Evolutionary conservation across 1,284 basidiomycete species (phyloP), one percentile per base, ranked within the genome.

Genomic region (Entoloma clypeatum): DNA sequence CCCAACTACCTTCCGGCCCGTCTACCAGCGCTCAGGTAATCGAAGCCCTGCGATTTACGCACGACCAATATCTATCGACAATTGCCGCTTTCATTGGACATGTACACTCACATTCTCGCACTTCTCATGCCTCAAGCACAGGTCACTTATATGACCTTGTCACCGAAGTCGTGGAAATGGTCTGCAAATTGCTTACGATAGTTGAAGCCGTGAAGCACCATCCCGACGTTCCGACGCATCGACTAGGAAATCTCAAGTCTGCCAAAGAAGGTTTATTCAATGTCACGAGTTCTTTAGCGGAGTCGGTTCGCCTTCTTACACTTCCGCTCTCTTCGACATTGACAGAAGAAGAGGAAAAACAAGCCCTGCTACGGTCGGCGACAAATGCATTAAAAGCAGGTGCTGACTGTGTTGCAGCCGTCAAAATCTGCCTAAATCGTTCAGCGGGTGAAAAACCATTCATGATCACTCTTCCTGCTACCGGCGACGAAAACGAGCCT

Each of bases 41-140:
- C 61, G 81, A 84, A 39, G 75, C 78, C 4, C 69, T 91, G 19
- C 79, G 83, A 14, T 63, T 72, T 39, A 88, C 89, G 7, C 91
- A 95, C 60, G 92, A 95, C 56, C 81, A 87, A 45, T 86, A 96
- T 50, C 71, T 97, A 5, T 95, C 92, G 4, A 89, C 91, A 11
- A 92, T 97, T 54, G 94, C 95, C 8, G 93, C 93, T 2, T 94
- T 99, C 62, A 95, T 99, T 55, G 94, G 94, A 1, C 93, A 97
- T 57, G 88, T 92, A 1, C 94, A 99, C 58, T 90, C 89, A 10
- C 91, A 98, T 68, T 86, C 89, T 13, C 81, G 88, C 39, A 72
- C 79, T 17, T 88, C 88, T 13, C 92, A 96, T 62, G 89, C 93
- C 0, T 91, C 92, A 6, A 90, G 84, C 48, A 95, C 92, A 25